Evolutionary conservation across 352 stramenopile species (phyloP), one percentile per base, ranked within the genome.

Genomic region (Globisporangium nagaii): DNA sequence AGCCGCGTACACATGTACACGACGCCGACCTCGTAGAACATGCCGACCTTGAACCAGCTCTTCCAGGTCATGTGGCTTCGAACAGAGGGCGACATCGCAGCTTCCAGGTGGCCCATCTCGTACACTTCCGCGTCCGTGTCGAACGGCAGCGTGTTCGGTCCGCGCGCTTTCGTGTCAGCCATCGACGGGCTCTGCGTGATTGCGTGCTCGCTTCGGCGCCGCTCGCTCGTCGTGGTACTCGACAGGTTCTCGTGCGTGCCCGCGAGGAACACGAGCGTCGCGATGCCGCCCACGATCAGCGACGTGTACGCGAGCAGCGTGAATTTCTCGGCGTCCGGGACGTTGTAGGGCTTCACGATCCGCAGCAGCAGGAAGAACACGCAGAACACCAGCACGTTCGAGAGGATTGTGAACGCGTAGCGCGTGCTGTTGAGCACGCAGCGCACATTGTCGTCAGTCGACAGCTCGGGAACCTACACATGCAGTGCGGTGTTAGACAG

Each of bases 1-100:
- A 94, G 66, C 19, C 84, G 65, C 25, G 84, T 94, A 62, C 84
- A 94, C 84, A 94, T 94, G 75, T 94, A 94, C 13, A 89, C 79
- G 9, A 91, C 39, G 24, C 84, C 84, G 15, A 94, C 84, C 50
- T 90, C 78, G 65, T 94, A 94, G 34, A 94, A 94, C 82, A 93
- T 92, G 27, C 62, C 63, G 13, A 88, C 48, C 22, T 71, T 67
- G 52, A 93, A 93, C 83, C 83, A 93, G 45, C 60, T 66, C 48
- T 72, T 79, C 83, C 83, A 93, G 6, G 67, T 85, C 76, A 90
- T 89, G 62, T 66, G 72, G 0, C 65, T 62, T 1, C 56, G 40
- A 9, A 43, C 62, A 13, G 66, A 45, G 0, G 68, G 40, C 11
- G 82, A 60, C 4, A 51, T 53, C 0, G 48, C 22, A 44, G 17